Evolutionary conservation across 1,284 basidiomycete genomes (phyloP).

Genomic region (Waitea zeae): DNA sequence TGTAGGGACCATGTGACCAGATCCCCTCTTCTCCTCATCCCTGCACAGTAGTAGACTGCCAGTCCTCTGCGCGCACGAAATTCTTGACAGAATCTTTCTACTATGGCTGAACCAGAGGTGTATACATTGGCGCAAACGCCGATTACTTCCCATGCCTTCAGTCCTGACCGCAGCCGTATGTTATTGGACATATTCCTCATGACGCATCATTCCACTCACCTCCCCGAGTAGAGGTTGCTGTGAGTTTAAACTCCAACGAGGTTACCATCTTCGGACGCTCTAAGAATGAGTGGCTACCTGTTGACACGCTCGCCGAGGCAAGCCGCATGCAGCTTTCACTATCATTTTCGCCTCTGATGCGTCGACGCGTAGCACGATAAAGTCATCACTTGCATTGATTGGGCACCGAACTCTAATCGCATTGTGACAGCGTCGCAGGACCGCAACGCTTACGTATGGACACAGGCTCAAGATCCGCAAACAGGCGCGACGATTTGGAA

Average conservation of each 20-base stretch:
- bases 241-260: conserved; percentile 84
- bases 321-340: conserved; percentile 9
- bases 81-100: conserved; percentile 4
- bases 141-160: conserved; percentile 87
- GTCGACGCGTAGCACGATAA: conserved; percentile 78
- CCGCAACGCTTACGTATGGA: conserved; percentile 98
- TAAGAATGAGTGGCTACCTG: conserved; percentile 58
- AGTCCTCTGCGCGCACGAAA: conserved; percentile 44
- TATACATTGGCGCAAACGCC: conserved; percentile 69
- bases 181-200: conserved; percentile 1
- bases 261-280: conserved; percentile 67
- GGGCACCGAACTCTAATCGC: conserved; percentile 92
- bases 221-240: conserved; percentile 61
- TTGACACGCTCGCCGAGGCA: conserved; percentile 79
- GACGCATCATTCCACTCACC: conserved; percentile 3
- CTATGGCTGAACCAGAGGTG: conserved; percentile 63
- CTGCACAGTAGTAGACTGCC: conserved; percentile 57
- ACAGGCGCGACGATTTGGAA: conserved; percentile 73
- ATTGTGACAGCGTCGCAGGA: conserved; percentile 99
- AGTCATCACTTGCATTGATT: conserved; percentile 94
- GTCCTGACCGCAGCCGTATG: conserved; percentile 75
- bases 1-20: too few relatives aligned
- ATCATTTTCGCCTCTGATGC: neutral
- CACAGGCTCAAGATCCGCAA: conserved; percentile 54
- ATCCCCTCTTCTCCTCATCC: neutral